These are phyloP conservation scores for Aurantiochytrium sp. DNA, from an alignment of 108 stramenopile genomes.

Conservation along the genomic window DNA sequence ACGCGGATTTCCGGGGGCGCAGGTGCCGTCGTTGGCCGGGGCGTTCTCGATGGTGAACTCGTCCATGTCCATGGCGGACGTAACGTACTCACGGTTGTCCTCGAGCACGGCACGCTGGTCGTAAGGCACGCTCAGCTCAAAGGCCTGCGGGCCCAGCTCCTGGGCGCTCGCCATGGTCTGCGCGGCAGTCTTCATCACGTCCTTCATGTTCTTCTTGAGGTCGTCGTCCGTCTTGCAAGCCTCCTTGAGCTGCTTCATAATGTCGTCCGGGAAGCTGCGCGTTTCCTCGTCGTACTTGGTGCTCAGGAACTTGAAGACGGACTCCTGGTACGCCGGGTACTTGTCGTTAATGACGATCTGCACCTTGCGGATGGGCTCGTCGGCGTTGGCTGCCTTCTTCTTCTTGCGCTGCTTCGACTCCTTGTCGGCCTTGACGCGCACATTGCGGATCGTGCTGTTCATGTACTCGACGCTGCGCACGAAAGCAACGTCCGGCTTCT, in stretches of 20 bases:
- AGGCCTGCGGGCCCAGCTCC: not conserved
- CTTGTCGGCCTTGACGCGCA: constrained; percentile 2
- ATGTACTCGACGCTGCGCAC: constrained; percentile 2
- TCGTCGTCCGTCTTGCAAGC: not conserved
- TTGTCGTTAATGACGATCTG: not conserved
- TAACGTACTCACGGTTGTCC: not conserved
- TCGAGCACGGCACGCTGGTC: not conserved
- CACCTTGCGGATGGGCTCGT: not conserved
- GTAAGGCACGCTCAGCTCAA: constrained; percentile 10
- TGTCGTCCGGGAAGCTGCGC: not conserved
- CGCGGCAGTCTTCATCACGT: not conserved
- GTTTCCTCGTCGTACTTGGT: not conserved
- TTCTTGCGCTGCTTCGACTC: constrained; percentile 9
- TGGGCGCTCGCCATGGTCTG: not conserved
- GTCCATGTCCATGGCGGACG: not conserved
- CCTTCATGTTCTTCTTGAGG: constrained; percentile 5
- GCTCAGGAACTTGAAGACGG: not conserved
- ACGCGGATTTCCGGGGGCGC: not conserved
- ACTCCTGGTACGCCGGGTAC: not conserved
- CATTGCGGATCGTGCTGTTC: not conserved
- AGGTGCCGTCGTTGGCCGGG: not conserved
- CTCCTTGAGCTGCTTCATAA: constrained; percentile 29
- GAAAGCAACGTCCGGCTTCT: constrained; percentile 4
- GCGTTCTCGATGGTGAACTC: not conserved
- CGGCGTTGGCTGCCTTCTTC: not conserved